Conservation (phyloP, 2,329 filamentous ascomycete species). For the Trichoderma koningii region DNA sequence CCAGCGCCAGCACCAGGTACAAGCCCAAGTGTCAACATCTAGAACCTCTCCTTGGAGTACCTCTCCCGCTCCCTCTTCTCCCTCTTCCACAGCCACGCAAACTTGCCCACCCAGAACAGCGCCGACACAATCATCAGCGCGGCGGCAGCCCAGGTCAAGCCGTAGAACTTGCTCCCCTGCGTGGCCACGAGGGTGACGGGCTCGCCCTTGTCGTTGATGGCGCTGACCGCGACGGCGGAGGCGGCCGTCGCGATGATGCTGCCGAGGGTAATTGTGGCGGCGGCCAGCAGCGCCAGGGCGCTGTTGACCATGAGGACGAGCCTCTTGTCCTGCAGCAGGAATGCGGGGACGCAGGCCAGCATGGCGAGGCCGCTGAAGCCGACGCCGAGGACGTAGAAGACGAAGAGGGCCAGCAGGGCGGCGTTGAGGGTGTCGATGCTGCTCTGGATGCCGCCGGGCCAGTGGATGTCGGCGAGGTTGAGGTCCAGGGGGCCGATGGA, state of each 20-base stretch:
- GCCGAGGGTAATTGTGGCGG: constrained; percentile 44
- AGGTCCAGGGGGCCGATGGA: constrained; percentile 48
- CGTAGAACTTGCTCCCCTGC: constrained; percentile 48
- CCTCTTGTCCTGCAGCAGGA: constrained; percentile 39
- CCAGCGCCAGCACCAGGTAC: constrained; percentile 16
- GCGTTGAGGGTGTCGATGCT: constrained; percentile 54
- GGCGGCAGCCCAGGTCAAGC: constrained; percentile 51
- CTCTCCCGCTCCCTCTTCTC: constrained; percentile 31
- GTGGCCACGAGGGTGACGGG: constrained; percentile 49
- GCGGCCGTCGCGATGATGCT: constrained; percentile 49
- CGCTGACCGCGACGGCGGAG: constrained; percentile 44
- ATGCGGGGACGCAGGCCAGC: constrained; percentile 42
- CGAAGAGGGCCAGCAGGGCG: constrained; percentile 51
- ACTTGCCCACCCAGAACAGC: constrained; percentile 46
- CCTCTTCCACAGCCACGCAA: constrained; percentile 33
- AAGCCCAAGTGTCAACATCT: not conserved
- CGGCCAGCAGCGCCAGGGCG: constrained; percentile 41
- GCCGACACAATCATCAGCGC: constrained; percentile 46
- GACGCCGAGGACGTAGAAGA: constrained; percentile 51
- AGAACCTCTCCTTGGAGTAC: constrained; percentile 37
- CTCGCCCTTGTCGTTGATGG: constrained; percentile 48
- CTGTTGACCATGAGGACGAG: constrained; percentile 43
- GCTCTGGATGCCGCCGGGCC: constrained; percentile 48
- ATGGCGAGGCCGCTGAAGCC: constrained; percentile 48
- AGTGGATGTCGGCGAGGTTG: constrained; percentile 49